Conservation (phyloP, 2,329 filamentous ascomycete species). For the Aspergillus viridinutans region DNA sequence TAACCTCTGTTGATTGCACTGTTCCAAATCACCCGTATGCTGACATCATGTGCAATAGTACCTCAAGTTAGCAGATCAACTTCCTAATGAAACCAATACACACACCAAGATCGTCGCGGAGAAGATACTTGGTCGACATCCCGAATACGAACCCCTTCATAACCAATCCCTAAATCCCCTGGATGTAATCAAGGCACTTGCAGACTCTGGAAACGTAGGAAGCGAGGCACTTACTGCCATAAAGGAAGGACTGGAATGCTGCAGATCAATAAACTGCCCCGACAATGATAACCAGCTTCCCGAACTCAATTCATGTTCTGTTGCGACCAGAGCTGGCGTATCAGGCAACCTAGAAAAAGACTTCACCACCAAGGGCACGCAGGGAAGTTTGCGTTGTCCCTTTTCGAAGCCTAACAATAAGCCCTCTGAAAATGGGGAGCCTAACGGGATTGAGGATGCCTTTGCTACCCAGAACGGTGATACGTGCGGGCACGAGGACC, state of each 20-base stretch:
- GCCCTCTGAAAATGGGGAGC: constrained; percentile 31
- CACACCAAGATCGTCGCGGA: constrained; percentile 27
- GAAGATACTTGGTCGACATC: constrained; percentile 27
- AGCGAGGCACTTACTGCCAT: constrained; percentile 43
- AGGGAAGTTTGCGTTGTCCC: constrained; percentile 74
- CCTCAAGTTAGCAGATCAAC: constrained; percentile 29
- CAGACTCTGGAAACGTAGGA: constrained; percentile 64
- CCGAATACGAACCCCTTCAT: constrained; percentile 26
- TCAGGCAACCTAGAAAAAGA: constrained; percentile 75
- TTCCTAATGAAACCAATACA: constrained; percentile 26
- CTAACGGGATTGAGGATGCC: constrained; percentile 37
- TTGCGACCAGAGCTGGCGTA: constrained; percentile 50
- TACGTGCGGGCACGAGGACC: constrained; percentile 51
- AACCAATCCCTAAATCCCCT: constrained; percentile 63
- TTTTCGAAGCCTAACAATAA: constrained; percentile 58
- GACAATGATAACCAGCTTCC: constrained; percentile 25
- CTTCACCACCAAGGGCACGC: constrained; percentile 81
- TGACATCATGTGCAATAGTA: constrained; percentile 31
- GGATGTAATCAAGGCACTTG: constrained; percentile 53
- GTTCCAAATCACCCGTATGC: constrained; percentile 15
- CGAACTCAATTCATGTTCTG: constrained; percentile 37
- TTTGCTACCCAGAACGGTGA: constrained; percentile 40
- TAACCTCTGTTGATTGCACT: constrained; percentile 11
- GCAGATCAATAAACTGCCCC: constrained; percentile 33
- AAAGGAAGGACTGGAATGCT: constrained; percentile 37